Evolutionary conservation across 768 basidiomycete species (phyloP).

Genomic region (Kwoniella shandongensis): DNA sequence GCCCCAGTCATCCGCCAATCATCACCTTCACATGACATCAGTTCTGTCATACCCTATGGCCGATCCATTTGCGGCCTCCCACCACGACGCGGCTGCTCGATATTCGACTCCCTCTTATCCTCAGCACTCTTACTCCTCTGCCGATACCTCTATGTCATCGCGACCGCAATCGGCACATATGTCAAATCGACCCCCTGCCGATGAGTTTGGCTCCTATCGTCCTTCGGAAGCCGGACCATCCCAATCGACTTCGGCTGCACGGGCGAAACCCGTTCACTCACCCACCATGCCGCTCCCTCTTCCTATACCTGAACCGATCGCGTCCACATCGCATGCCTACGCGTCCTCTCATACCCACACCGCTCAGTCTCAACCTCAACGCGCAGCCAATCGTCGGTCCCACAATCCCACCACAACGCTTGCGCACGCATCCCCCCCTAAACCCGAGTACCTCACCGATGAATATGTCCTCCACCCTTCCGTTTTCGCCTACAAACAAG

Average conservation of each 20-base stretch:
- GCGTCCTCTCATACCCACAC: slow-evolving; percentile 26
- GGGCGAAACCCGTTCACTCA: slow-evolving; percentile 21
- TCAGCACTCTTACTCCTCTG: slow-evolving; percentile 10
- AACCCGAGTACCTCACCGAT: slow-evolving; percentile 42
- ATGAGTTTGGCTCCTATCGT: slow-evolving; percentile 38
- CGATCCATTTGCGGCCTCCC: slow-evolving; percentile 43
- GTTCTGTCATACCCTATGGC: slow-evolving; percentile 41
- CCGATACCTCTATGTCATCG: neutral
- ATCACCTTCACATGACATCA: slow-evolving; percentile 34
- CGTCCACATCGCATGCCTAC: slow-evolving; percentile 33
- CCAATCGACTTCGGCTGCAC: slow-evolving; percentile 31
- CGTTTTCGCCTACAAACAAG: slow-evolving; percentile 50
- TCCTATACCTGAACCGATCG: slow-evolving; percentile 28
- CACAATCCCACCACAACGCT: slow-evolving; percentile 46
- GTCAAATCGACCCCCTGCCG: no score
- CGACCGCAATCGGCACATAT: slow-evolving; percentile 7
- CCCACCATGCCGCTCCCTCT: slow-evolving; percentile 33
- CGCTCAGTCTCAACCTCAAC: slow-evolving; percentile 15
- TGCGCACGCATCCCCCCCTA: slow-evolving; percentile 33
- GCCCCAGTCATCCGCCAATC: no score
- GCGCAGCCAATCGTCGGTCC: slow-evolving; percentile 41
- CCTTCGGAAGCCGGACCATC: slow-evolving; percentile 15
- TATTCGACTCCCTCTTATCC: slow-evolving; percentile 29
- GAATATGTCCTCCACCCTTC: slow-evolving; percentile 53
- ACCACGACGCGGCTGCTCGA: slow-evolving; percentile 11